These are phyloP conservation scores for Glycyrrhiza uralensis DNA, from an alignment of 306 rosid species.

Conservation along the genomic window DNA sequence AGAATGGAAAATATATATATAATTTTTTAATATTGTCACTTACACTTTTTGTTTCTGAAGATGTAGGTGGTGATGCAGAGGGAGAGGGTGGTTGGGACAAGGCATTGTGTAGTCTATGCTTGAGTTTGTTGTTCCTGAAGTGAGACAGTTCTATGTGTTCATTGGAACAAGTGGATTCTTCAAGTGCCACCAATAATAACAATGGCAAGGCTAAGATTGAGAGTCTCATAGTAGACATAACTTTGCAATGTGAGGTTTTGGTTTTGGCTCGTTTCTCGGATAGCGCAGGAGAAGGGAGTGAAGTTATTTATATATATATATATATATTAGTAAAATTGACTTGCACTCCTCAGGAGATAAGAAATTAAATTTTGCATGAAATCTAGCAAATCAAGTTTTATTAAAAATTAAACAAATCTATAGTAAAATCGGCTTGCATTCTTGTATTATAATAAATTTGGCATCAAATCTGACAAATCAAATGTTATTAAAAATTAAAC, in stretches of 20 bases:
- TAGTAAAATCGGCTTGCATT: too few species aligned
- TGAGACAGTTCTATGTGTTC: not conserved
- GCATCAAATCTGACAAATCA: too few species aligned
- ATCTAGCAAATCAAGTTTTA: too few species aligned
- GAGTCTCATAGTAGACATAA: conserved; percentile 14
- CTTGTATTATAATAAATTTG: too few species aligned
- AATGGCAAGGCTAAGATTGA: conserved; percentile 6
- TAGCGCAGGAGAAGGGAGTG: not conserved
- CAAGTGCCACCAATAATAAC: not conserved
- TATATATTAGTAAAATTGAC: too few species aligned
- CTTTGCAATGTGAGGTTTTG: not conserved
- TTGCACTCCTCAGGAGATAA: too few species aligned
- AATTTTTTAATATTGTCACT: too few species aligned
- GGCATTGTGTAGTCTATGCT: not conserved
- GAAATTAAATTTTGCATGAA: too few species aligned
- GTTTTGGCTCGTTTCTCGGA: conserved; percentile 12
- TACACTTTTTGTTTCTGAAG: conserved; percentile 29
- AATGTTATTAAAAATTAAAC: too few species aligned
- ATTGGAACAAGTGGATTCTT: conserved; percentile 25
- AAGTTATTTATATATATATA: too few species aligned
- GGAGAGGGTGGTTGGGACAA: not conserved
- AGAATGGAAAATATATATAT: not conserved
- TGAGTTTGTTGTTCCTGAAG: conserved; percentile 15
- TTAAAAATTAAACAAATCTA: too few species aligned
- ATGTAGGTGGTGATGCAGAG: not conserved